A percentile compares a stretch with the other conserved stretches of the same genome.
These are phyloP conservation scores for Populus euphratica DNA, from an alignment of 345 rosid species.

Conservation along the genomic window DNA sequence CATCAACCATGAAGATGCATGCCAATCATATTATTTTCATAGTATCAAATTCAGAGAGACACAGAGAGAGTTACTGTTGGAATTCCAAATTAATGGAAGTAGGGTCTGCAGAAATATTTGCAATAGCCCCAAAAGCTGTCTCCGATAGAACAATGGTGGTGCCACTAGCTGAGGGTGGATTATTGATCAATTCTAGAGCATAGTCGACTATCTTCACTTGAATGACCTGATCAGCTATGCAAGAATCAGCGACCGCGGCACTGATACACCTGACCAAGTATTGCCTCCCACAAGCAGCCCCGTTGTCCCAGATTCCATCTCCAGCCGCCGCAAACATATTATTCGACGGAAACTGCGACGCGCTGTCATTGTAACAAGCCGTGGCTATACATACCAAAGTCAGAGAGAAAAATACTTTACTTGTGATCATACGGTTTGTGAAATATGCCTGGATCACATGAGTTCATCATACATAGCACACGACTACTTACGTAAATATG, in stretches of 20 bases:
- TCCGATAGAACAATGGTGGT: slow-evolving; percentile 49
- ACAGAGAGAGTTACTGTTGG: slow-evolving; percentile 35
- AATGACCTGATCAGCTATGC: slow-evolving; percentile 34
- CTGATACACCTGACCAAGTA: slow-evolving; percentile 61
- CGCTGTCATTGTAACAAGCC: slow-evolving; percentile 36
- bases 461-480: not conserved
- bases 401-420: not conserved
- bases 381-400: slow-evolving; percentile 33
- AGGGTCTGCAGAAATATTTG: slow-evolving; percentile 27
- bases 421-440: not conserved
- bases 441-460: too few species aligned
- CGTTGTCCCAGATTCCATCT: slow-evolving; percentile 67
- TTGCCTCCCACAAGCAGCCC: slow-evolving; percentile 61
- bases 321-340: slow-evolving; percentile 66
- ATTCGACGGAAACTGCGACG: slow-evolving; percentile 50
- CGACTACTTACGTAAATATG: slow-evolving; percentile 46
- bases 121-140: slow-evolving; percentile 43
- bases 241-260: slow-evolving; percentile 32
- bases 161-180: slow-evolving; percentile 18
- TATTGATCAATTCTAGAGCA: slow-evolving; percentile 11
- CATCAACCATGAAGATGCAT: too few species aligned
- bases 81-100: slow-evolving; percentile 44
- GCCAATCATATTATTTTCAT: too few species aligned
- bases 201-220: slow-evolving; percentile 51
- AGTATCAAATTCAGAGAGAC: not conserved